phyloP scores from a whole-genome alignment of 164 flowering plant species.

The Echeveria elegans region DNA sequence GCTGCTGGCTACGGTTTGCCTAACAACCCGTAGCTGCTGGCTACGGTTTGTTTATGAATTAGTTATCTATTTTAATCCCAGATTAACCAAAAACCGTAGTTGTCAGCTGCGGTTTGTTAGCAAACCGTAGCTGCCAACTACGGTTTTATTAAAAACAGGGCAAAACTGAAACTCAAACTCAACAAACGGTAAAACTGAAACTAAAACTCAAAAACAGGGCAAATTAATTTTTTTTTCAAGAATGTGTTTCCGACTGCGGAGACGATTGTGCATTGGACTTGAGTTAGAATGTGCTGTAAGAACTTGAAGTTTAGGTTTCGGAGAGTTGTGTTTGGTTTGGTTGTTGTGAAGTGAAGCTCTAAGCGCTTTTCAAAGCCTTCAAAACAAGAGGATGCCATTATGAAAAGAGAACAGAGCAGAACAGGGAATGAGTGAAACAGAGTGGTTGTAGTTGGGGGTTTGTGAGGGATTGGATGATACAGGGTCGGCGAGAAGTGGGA shows the following conservation, averaged over 20 bases:
- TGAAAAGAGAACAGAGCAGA: not conserved
- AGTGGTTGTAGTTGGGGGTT: constrained; percentile 27
- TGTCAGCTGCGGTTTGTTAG: too few relatives aligned
- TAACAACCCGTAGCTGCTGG: too few relatives aligned
- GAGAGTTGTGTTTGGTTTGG: constrained; percentile 30
- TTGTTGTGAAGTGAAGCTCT: constrained; percentile 65
- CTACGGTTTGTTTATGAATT: too few relatives aligned
- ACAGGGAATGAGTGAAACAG: not conserved
- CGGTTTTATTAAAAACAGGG: too few relatives aligned
- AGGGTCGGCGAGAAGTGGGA: constrained; percentile 3
- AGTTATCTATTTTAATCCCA: too few relatives aligned
- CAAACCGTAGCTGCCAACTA: too few relatives aligned
- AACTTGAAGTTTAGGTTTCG: constrained; percentile 37
- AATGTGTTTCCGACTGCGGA: constrained; percentile 63
- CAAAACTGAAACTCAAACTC: too few relatives aligned
- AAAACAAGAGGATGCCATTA: constrained; percentile 7
- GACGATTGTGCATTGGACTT: constrained; percentile 83
- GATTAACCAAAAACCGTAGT: too few relatives aligned
- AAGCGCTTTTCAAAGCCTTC: constrained; percentile 9
- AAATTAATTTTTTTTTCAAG: too few relatives aligned
- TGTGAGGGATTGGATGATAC: not conserved
- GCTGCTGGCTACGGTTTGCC: too few relatives aligned
- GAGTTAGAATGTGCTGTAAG: constrained; percentile 44
- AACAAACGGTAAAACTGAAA: too few relatives aligned
- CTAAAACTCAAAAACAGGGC: not conserved